Base-by-base conservation (phyloP, 306 rosid species). In the Begonia masoniana region DNA sequence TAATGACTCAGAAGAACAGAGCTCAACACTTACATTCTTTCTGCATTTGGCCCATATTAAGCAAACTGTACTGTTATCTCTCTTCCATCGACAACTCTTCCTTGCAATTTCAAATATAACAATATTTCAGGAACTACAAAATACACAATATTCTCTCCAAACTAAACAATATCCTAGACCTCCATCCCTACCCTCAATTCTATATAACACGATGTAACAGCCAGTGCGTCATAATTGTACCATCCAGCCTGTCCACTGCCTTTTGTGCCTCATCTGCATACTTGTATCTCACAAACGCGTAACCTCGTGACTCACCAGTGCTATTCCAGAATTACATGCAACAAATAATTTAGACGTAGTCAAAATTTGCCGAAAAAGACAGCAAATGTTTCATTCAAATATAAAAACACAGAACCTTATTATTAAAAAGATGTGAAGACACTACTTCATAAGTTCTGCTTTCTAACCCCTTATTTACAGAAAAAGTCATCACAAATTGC, bases 21-120 rank as follows among this genome's bases (percentile, higher is more conserved):
- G 19, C 19, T 17, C 17, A 12, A 15, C 63, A 77, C 96, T 79
- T 76, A 88, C 94, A 88, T 84, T 64, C 67, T 82, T 77, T 84
- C 92, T 1, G 96, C 96, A 77, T 88, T 84, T 31, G 96, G 96
- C 41, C 96, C 96, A 54, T 88, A 88, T 55, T 88, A 81, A 9
- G 96, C 94, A 77, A 88, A 88, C 96, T 10, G 1, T 17, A 17
- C 19, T 17, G 92, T 75, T 65, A 88, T 88, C 73, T 88, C 96
- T 10, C 94, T 94, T 15, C 96, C 96, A 69, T 84, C 94, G 59
- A 88, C 94, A 76, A 81, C 77, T 75, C 79, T 79, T 57, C 94
- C 94, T 84, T 75, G 12, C 10, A 57, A 15, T 12, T 43, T 10
- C 4, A 43, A 54, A 35, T 54, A 4, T 13, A 45, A 5, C 17